These are phyloP conservation scores for Neurospora discreta DNA, from an alignment of 495 filamentous ascomycete species.

Conservation along the genomic window DNA sequence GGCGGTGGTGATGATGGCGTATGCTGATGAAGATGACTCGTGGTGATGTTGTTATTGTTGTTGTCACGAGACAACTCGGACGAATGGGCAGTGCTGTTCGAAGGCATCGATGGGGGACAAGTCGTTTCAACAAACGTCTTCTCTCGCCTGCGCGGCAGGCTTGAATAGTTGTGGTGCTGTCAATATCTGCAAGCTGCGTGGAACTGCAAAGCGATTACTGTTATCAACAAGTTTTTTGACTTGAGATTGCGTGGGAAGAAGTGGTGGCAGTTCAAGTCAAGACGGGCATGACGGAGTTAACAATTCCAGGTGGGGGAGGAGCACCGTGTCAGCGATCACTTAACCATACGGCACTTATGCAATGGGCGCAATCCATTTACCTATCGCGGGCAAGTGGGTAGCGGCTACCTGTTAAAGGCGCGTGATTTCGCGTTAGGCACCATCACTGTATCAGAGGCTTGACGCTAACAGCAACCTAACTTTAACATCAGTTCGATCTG, in stretches of 20 bases:
- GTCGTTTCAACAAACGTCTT: background rate
- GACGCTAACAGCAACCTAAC: background rate
- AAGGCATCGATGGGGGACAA: background rate
- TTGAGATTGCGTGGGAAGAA: background rate
- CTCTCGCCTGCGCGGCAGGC: background rate
- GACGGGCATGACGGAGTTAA: background rate
- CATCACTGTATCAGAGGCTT: background rate
- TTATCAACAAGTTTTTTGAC: background rate
- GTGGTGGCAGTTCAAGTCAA: background rate
- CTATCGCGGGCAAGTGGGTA: background rate
- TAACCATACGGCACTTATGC: background rate
- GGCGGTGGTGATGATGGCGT: background rate
- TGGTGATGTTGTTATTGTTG: background rate
- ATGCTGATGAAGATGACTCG: background rate
- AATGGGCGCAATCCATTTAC: too few relatives aligned
- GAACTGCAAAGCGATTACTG: background rate
- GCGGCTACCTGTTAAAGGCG: background rate
- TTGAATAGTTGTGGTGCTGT: background rate
- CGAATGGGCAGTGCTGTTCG: background rate
- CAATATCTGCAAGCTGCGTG: background rate
- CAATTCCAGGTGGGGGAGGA: background rate
- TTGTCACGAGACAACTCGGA: background rate
- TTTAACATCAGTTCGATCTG: background rate
- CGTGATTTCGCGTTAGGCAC: background rate
- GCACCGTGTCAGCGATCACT: background rate